Evolutionary conservation across 1,139 yeast species (phyloP), one percentile per base, ranked within the genome.

Genomic region (Candida sp.): DNA sequence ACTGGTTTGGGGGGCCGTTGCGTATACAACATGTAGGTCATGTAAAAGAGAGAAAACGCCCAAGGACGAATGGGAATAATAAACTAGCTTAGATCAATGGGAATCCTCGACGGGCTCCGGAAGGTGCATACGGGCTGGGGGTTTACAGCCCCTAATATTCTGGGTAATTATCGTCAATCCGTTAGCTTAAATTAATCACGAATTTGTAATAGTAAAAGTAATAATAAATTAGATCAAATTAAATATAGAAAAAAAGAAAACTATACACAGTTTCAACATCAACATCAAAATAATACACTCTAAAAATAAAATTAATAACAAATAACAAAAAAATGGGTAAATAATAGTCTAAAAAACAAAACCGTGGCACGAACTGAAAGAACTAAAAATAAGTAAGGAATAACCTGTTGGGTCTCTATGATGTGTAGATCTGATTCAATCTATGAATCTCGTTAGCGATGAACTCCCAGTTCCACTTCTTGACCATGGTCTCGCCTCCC

Each of bases 391-490:
- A n/a, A n/a, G n/a, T 25, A 44, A 34, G 4, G 35, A n/a, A 27
- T 12, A 30, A 25, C 7, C n/a, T 17, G 7, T 4, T 8, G 27
- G 31, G 6, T 8, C 11, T 44, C 12, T 30, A 32, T 7, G 44
- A 38, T 44, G 72, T 65, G 56, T 75, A 75, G 51, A 68, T 67
- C 46, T 60, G 62, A 58, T 75, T 75, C 56, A 75, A 63, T 52
- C 65, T 66, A 51, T 66, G 61, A 38, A 75, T 68, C 54, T 73
- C 76, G 44, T 63, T 53, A 52, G 79, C 74, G 39, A 75, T 56
- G 33, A 63, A 61, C 56, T 72, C 75, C 77, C 78, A 74, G 49
- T 61, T 63, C 42, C 53, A 58, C 49, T 57, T 61, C 48, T 58
- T 58, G 28, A 47, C 11, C 12, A 25, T 5, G 5, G 28, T 35